Percentiles rank a stretch among this genome's conserved stretches.
Evolutionary conservation across 2,329 filamentous ascomycete species (phyloP).

Genomic region (Colletotrichum abscissum): DNA sequence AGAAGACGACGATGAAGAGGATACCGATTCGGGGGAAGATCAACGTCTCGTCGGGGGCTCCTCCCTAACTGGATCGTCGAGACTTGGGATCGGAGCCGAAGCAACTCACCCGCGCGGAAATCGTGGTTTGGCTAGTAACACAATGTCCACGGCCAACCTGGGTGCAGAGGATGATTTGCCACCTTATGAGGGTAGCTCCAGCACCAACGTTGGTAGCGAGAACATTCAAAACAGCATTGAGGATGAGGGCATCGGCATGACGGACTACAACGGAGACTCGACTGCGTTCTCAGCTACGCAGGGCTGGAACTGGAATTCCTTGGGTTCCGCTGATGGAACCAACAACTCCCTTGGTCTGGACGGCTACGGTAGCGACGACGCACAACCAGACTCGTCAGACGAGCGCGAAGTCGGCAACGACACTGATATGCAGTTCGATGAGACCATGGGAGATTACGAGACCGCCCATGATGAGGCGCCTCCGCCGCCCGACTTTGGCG

Average conservation of each 20-base stretch:
- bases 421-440: conserved; percentile 35
- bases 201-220: conserved; percentile 36
- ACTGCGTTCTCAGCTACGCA: conserved; percentile 47
- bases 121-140: conserved; percentile 66
- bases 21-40: conserved; percentile 78
- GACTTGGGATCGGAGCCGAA: conserved; percentile 83
- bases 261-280: conserved; percentile 46
- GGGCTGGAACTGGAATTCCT: conserved; percentile 59
- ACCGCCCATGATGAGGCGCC: conserved; percentile 35
- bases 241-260: conserved; percentile 59
- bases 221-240: conserved; percentile 57
- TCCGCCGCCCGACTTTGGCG: conserved; percentile 37
- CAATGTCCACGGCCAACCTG: conserved; percentile 41
- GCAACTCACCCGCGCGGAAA: conserved; percentile 75
- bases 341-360: conserved; percentile 45
- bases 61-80: conserved; percentile 92
- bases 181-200: conserved; percentile 42
- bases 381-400: conserved; percentile 53
- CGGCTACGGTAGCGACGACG: conserved; percentile 56
- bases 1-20: conserved; percentile 57
- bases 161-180: conserved; percentile 46
- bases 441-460: conserved; percentile 33
- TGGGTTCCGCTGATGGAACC: conserved; percentile 45
- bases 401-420: conserved; percentile 44
- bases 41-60: conserved; percentile 85